Evolutionary conservation across 345 rosid genomes (phyloP), one percentile per base, ranked within the genome.

Genomic region (Eucalyptus cloeziana): DNA sequence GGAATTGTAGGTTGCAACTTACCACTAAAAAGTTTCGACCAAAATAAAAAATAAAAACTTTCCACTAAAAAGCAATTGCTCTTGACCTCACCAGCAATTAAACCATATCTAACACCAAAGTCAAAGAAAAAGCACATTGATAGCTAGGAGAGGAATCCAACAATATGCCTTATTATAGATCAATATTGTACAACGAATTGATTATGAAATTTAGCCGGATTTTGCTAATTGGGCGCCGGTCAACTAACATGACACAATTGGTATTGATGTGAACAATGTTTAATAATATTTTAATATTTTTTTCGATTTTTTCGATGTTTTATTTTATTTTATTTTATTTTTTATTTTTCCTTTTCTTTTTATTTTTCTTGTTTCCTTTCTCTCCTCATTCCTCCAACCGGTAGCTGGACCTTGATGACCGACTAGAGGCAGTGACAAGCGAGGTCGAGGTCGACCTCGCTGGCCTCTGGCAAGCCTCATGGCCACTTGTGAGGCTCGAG

Each of bases 201-300:
- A 52, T 52, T 19, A 52, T 1, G 1, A 52, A 52, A 1, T 52
- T 52, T 52, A 52, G 24, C 2, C 4, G 0, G 2, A 52, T 52
- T 52, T 52, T 52, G 10, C 10, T 19, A 0, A 52, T 0, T 52
- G 4, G 10, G 4, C 8, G 4, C 4, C 2, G 2, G 2, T 52
- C 10, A 52, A 7, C 2, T 52, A 0, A 52, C 2, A 1, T 52
- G 10, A 52, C 56, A 52, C 8, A 52, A 52, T 52, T 0, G 2
- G 1, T 52, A 19, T 52, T 52, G 24, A 52, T 1, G 0, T 52
- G 0, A 0, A 1, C 0, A 52, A 52, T 1, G 1, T 52, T 52
- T 19, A 19, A 52, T 52, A 3, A 52, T 19, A 52, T 52, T 7
- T 52, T 52, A 17, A 52, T 52, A 17, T 17, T 17, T 52, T 52